These are phyloP conservation scores for Pseudogymnoascus pannorum DNA, from an alignment of 2,329 filamentous ascomycete genomes.

Conservation along the genomic window DNA sequence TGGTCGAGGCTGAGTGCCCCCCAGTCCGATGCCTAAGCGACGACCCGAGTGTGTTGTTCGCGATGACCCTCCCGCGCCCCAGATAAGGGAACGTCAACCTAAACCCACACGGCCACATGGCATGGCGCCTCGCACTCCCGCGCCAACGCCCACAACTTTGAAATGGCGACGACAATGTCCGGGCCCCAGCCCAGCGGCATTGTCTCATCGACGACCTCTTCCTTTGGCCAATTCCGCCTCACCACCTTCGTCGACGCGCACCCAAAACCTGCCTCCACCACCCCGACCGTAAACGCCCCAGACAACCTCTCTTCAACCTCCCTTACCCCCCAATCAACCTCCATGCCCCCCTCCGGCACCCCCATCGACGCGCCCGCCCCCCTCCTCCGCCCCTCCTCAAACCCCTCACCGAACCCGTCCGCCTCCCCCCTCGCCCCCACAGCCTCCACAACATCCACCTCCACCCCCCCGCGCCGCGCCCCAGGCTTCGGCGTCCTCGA, in stretches of 20 bases:
- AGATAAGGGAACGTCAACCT: not conserved
- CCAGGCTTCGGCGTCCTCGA: constrained; percentile 44
- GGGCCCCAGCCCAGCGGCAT: constrained; percentile 8
- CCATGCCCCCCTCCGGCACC: not conserved
- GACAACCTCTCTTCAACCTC: not conserved
- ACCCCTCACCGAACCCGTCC: not conserved
- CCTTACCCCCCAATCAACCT: not conserved
- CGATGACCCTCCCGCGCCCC: not conserved
- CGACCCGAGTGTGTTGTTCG: not conserved
- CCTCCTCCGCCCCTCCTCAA: not conserved
- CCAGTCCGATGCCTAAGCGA: not conserved
- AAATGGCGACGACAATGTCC: constrained; percentile 2
- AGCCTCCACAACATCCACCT: not conserved
- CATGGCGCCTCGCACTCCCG: not conserved
- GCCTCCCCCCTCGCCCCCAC: not conserved
- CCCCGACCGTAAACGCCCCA: not conserved
- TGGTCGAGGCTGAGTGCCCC: not conserved
- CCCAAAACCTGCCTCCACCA: constrained; percentile 11
- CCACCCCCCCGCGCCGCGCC: constrained; percentile 42
- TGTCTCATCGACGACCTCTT: constrained; percentile 17
- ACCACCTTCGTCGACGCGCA: constrained; percentile 19
- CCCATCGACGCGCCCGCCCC: not conserved
- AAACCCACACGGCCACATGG: not conserved
- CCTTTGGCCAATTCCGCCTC: constrained; percentile 20
- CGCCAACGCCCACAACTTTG: not conserved